These are phyloP conservation scores for Trichosporon sp. DNA, from an alignment of 1,284 basidiomycete genomes.

Conservation along the genomic window DNA sequence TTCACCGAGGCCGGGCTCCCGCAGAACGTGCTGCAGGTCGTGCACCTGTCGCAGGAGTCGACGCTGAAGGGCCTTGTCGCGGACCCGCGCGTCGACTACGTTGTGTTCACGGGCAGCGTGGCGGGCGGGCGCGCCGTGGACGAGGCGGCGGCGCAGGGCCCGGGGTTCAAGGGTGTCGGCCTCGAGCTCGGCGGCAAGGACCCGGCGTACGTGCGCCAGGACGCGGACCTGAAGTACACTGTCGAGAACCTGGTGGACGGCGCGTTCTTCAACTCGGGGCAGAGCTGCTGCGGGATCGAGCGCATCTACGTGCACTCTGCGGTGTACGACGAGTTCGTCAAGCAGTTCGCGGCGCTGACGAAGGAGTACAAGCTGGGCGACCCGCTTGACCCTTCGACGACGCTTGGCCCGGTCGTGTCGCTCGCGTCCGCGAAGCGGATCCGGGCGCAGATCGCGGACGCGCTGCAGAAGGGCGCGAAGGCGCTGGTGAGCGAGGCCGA, in stretches of 20 bases:
- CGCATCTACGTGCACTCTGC: conserved; percentile 88
- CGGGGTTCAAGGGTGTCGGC: conserved; percentile 65
- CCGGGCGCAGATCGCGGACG: conserved; percentile 76
- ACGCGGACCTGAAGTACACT: conserved; percentile 79
- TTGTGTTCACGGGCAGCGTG: conserved; percentile 86
- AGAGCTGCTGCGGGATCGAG: conserved; percentile 64
- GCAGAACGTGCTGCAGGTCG: conserved; percentile 66
- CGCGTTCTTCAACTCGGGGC: conserved; percentile 85
- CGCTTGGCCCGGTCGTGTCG: conserved; percentile 86
- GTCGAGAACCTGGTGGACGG: conserved; percentile 86
- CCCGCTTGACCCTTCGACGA: conserved; percentile 67
- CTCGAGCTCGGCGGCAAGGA: conserved; percentile 90
- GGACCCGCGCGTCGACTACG: conserved; percentile 68
- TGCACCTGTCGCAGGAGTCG: conserved; percentile 68
- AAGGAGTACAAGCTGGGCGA: conserved; percentile 83
- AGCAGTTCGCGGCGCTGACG: conserved; percentile 66
- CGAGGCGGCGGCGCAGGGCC: conserved; percentile 47
- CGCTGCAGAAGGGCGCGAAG: conserved; percentile 73
- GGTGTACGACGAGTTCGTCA: conserved; percentile 74
- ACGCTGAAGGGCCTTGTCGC: conserved; percentile 61
- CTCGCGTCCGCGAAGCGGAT: conserved; percentile 77
- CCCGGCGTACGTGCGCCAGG: conserved; percentile 83
- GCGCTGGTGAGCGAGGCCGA: conserved; percentile 65
- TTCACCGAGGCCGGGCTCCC: conserved; percentile 73
- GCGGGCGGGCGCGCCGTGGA: conserved; percentile 50